Percentiles rank a stretch among this genome's conserved stretches.
These are phyloP conservation scores for Gypsophila paniculata DNA, from an alignment of 179 eudicot genomes.

Conservation along the genomic window DNA sequence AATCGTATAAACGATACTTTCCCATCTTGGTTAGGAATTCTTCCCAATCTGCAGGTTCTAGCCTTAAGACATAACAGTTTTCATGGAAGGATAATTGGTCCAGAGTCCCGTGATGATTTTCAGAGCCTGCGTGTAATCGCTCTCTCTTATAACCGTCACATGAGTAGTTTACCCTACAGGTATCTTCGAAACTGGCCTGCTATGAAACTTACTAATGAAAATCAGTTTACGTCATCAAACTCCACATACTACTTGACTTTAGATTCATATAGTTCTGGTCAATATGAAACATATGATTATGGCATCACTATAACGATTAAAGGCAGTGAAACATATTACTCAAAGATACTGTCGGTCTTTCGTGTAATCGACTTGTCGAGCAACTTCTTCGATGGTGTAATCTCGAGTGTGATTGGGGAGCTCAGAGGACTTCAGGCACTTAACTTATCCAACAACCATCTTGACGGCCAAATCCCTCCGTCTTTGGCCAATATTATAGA, in stretches of 20 bases:
- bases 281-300: background rate
- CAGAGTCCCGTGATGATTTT: background rate
- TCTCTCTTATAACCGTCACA: conserved; percentile 31
- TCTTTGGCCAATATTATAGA: too few species aligned
- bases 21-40: conserved; percentile 34
- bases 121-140: conserved; percentile 31
- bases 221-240: background rate
- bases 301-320: conserved; percentile 21
- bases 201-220: conserved; percentile 22
- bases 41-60: conserved; percentile 30
- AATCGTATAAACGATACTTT: conserved; percentile 38
- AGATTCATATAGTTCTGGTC: background rate
- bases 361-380: conserved; percentile 29
- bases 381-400: conserved; percentile 31
- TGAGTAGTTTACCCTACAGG: conserved; percentile 25
- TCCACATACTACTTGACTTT: background rate
- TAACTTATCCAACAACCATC: too few species aligned
- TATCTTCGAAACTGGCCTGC: conserved; percentile 28
- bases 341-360: conserved; percentile 15
- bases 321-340: conserved; percentile 19
- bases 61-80: conserved; percentile 27
- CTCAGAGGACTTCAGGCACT: conserved; percentile 22
- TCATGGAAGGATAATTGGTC: conserved; percentile 23
- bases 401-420: conserved; percentile 22
- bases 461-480: too few species aligned